Evolutionary conservation across 2,329 filamentous ascomycete species (phyloP).

Genomic region (Verticillium klebahnii): DNA sequence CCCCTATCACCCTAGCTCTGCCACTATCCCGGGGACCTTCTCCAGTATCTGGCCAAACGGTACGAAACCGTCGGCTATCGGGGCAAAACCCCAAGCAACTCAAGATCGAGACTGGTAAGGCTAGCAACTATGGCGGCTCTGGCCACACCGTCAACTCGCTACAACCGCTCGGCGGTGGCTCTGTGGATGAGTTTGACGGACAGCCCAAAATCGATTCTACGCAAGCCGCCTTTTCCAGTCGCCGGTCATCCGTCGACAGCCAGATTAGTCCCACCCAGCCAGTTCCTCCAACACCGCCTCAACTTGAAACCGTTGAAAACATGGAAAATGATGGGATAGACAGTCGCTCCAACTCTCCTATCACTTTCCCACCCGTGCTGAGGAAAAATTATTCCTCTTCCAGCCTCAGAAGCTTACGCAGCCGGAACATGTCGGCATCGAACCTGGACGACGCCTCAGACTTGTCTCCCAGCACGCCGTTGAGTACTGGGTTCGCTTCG

Average conservation of each 20-base stretch:
- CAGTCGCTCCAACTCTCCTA: constrained; percentile 48
- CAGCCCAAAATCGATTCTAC: not conserved
- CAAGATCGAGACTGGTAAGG: constrained; percentile 72
- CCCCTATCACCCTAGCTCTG: constrained; percentile 28
- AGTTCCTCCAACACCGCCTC: constrained; percentile 16
- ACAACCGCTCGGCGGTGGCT: not conserved
- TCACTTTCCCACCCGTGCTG: constrained; percentile 41
- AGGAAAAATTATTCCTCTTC: constrained; percentile 68
- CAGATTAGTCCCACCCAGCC: constrained; percentile 12
- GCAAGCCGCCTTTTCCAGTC: not conserved
- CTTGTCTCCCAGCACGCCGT: constrained; percentile 68
- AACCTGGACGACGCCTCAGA: constrained; percentile 59
- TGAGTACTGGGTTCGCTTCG: constrained; percentile 56
- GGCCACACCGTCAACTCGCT: not conserved
- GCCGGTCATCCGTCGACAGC: not conserved
- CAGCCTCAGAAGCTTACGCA: constrained; percentile 66
- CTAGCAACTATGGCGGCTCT: constrained; percentile 1
- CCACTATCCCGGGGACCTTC: constrained; percentile 12
- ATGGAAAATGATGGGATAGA: constrained; percentile 33
- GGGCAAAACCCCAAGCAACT: constrained; percentile 76
- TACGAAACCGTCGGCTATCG: constrained; percentile 74
- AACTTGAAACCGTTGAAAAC: constrained; percentile 21
- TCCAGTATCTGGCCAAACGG: constrained; percentile 40
- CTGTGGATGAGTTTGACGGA: not conserved
- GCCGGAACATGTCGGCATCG: constrained; percentile 66